Conservation (phyloP, 148 eudicot genomes). For the Arctostaphylos glauca region DNA sequence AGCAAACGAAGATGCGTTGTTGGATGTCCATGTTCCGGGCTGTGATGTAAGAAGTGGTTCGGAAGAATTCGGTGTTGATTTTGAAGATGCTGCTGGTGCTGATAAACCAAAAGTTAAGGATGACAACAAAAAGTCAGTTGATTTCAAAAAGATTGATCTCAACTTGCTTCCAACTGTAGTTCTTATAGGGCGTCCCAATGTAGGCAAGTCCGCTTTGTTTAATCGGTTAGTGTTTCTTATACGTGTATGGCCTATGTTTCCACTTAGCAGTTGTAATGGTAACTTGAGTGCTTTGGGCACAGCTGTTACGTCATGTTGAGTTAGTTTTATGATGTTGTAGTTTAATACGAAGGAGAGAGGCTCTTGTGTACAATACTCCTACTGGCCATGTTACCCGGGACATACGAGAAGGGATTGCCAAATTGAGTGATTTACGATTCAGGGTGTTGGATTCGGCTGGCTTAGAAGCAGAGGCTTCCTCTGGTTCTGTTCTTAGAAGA, state of each 20-base stretch:
- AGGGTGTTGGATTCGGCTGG: slow-evolving; percentile 97
- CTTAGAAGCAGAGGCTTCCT: slow-evolving; percentile 90
- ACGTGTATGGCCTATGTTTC: not conserved
- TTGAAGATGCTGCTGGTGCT: slow-evolving; percentile 13
- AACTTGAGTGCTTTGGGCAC: not conserved
- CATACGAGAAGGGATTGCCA: slow-evolving; percentile 90
- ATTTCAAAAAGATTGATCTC: slow-evolving; percentile 64
- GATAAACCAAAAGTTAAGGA: slow-evolving; percentile 26
- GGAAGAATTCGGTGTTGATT: slow-evolving; percentile 21
- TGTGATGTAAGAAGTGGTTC: slow-evolving; percentile 17
- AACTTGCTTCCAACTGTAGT: slow-evolving; percentile 79
- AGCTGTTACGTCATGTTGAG: not conserved
- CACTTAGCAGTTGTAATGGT: not conserved
- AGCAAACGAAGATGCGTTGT: slow-evolving; percentile 1
- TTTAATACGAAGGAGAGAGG: slow-evolving; percentile 91
- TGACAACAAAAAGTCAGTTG: slow-evolving; percentile 39
- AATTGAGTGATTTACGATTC: slow-evolving; percentile 81
- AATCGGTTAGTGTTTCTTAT: slow-evolving; percentile 57
- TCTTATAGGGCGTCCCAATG: slow-evolving; percentile 89
- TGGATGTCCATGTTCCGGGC: not conserved
- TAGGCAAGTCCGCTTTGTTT: slow-evolving; percentile 92
- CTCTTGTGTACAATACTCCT: slow-evolving; percentile 94
- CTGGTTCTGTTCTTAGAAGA: slow-evolving; percentile 88
- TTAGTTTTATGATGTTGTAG: slow-evolving; percentile 34
- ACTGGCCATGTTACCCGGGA: slow-evolving; percentile 96